A percentile compares a stretch with the other conserved stretches of the same genome.
Conservation (phyloP, 306 rosid genomes). For the Acacia melanoxylon region DNA sequence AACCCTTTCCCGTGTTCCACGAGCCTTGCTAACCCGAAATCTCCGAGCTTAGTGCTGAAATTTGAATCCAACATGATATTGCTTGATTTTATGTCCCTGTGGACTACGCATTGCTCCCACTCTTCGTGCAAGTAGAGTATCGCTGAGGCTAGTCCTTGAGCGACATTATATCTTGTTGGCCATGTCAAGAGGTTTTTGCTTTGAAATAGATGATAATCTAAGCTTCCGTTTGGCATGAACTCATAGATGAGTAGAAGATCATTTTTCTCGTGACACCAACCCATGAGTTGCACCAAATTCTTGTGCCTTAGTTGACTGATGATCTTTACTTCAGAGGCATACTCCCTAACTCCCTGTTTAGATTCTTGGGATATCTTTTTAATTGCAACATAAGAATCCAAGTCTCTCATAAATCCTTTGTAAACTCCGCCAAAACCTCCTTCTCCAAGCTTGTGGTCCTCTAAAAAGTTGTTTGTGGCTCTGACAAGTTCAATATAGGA, state of each 20-base stretch:
- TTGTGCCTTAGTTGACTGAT: constrained; percentile 24
- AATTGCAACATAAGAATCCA: too few species aligned
- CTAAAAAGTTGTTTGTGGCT: constrained; percentile 23
- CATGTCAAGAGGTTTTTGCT: constrained; percentile 2
- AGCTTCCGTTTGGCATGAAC: constrained; percentile 21
- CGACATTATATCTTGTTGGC: background rate
- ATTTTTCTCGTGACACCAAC: constrained; percentile 26
- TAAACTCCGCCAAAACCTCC: constrained; percentile 9
- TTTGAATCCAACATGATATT: constrained; percentile 6
- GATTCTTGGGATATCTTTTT: too few species aligned
- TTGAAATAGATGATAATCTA: background rate
- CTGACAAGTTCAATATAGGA: background rate
- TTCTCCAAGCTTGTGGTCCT: constrained; percentile 21
- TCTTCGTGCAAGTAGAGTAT: constrained; percentile 6
- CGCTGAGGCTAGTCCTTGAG: constrained; percentile 11
- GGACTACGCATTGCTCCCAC: constrained; percentile 1
- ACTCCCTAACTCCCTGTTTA: too few species aligned
- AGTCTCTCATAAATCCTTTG: too few species aligned
- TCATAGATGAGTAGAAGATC: constrained; percentile 12
- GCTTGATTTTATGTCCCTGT: constrained; percentile 23
- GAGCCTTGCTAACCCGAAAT: constrained; percentile 14
- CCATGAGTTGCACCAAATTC: constrained; percentile 28
- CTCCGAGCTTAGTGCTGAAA: constrained; percentile 18
- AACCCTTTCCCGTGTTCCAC: background rate
- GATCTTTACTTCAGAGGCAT: constrained; percentile 16